phyloP scores from a whole-genome alignment of 2,329 filamentous ascomycete species.

The Incumbomyces lentus region DNA sequence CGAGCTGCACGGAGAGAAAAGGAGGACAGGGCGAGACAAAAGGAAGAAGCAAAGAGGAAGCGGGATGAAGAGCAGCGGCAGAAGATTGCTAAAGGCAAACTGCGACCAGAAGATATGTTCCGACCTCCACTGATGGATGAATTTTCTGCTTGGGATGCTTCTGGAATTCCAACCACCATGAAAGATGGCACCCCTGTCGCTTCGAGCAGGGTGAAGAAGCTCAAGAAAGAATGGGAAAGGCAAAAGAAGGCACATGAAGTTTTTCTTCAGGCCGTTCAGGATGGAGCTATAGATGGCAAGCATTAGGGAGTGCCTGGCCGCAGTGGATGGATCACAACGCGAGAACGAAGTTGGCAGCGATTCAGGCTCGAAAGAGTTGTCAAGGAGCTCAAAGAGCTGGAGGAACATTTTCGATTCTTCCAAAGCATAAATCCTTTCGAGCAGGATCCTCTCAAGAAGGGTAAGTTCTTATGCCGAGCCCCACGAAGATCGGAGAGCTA shows the following conservation, averaged over 20 bases:
- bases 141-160: conserved; percentile 70
- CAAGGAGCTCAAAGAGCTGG: not conserved
- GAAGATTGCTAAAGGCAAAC: conserved; percentile 44
- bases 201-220: conserved; percentile 69
- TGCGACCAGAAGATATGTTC: conserved; percentile 51
- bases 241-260: conserved; percentile 79
- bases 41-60: conserved; percentile 48
- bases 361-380: not conserved
- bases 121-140: conserved; percentile 39
- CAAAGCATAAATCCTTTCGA: not conserved
- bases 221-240: conserved; percentile 79
- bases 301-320: not conserved
- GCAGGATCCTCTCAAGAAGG: not conserved
- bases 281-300: conserved; percentile 5
- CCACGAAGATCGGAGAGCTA: too few relatives aligned
- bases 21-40: conserved; percentile 39
- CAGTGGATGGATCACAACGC: not conserved
- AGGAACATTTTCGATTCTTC: too few relatives aligned
- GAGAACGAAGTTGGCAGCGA: not conserved
- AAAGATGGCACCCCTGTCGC: conserved; percentile 68
- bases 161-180: conserved; percentile 69
- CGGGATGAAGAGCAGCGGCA: conserved; percentile 43
- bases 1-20: conserved; percentile 46
- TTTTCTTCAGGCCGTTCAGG: conserved; percentile 29
- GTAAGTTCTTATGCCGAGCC: too few relatives aligned